Percentiles rank a stretch among this genome's conserved stretches.
phyloP scores from a whole-genome alignment of 139 green algal genomes.

The Chlorella ohadii region DNA sequence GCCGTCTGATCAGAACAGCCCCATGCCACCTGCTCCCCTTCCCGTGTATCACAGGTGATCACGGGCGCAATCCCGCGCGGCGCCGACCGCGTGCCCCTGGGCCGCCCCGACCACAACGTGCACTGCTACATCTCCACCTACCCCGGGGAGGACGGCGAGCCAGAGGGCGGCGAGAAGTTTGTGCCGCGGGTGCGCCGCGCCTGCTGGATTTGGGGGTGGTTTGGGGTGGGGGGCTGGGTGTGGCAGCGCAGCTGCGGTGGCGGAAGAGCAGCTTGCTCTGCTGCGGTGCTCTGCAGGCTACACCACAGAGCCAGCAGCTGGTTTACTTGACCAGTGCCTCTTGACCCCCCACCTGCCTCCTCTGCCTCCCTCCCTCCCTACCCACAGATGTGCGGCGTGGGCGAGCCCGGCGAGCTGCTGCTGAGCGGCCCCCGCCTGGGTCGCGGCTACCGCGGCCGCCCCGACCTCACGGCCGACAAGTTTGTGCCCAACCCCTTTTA shows the following conservation, averaged over 20 bases:
- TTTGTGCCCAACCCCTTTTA: slow-evolving; percentile 61
- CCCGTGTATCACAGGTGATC: slow-evolving; percentile 23
- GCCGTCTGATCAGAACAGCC: too few relatives aligned
- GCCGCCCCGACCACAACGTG: slow-evolving; percentile 55
- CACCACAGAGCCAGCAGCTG: too few relatives aligned
- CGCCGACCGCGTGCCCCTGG: slow-evolving; percentile 36
- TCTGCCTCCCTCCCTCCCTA: slow-evolving; percentile 19
- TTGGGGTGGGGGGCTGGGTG: too few relatives aligned
- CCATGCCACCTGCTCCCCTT: too few relatives aligned
- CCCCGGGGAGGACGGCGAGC: slow-evolving; percentile 7
- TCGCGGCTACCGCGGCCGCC: slow-evolving; percentile 45
- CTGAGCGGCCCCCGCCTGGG: slow-evolving; percentile 53
- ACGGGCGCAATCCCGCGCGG: not conserved
- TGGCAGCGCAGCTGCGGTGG: too few relatives aligned
- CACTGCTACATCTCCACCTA: slow-evolving; percentile 46
- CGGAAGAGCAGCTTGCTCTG: too few relatives aligned
- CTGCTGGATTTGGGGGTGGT: too few relatives aligned
- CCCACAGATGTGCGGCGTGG: slow-evolving; percentile 35
- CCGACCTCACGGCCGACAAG: slow-evolving; percentile 52
- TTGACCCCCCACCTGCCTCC: not conserved
- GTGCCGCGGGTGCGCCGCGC: not conserved
- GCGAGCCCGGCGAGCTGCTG: slow-evolving; percentile 60
- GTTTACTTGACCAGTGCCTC: too few relatives aligned
- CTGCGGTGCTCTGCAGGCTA: too few relatives aligned
- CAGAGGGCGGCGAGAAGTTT: not conserved